Evolutionary conservation across 2,329 filamentous ascomycete genomes (phyloP).

Genomic region (Pestalotiopsis sp.): DNA sequence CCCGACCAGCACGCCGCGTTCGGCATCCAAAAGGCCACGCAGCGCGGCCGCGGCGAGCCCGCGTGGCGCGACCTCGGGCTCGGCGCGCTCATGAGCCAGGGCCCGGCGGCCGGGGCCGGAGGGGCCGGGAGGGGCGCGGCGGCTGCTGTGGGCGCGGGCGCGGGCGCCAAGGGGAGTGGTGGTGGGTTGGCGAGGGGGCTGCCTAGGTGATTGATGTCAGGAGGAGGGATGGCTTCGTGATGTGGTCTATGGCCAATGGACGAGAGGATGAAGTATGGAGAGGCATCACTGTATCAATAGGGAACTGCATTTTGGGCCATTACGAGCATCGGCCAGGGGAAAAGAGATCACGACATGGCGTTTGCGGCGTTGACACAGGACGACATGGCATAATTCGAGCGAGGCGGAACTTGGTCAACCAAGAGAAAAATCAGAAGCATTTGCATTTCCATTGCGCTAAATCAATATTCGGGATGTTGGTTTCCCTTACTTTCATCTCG

Average conservation of each 20-base stretch:
- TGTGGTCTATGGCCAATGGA: neutral
- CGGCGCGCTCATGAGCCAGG: slow-evolving; percentile 69
- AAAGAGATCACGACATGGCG: neutral
- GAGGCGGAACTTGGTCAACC: slow-evolving; percentile 7
- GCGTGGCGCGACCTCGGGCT: slow-evolving; percentile 81
- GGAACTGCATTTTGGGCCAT: neutral
- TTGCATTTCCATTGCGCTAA: slow-evolving; percentile 3
- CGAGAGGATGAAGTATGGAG: no score
- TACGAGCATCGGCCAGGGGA: neutral
- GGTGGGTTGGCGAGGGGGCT: slow-evolving; percentile 27
- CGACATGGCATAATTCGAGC: neutral
- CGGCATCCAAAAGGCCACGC: slow-evolving; percentile 80
- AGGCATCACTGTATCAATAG: neutral
- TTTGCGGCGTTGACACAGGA: neutral
- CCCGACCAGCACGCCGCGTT: slow-evolving; percentile 88
- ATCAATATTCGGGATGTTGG: neutral
- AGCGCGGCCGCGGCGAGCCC: slow-evolving; percentile 65
- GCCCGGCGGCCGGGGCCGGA: slow-evolving; percentile 38
- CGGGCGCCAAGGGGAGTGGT: slow-evolving; percentile 12
- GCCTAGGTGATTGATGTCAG: slow-evolving; percentile 31
- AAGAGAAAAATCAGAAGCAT: neutral
- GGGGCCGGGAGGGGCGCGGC: neutral
- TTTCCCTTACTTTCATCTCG: neutral
- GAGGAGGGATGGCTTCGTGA: neutral
- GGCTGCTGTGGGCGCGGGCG: slow-evolving; percentile 6